Conservation (phyloP, 495 filamentous ascomycete species). For the Glonium stellatum region DNA sequence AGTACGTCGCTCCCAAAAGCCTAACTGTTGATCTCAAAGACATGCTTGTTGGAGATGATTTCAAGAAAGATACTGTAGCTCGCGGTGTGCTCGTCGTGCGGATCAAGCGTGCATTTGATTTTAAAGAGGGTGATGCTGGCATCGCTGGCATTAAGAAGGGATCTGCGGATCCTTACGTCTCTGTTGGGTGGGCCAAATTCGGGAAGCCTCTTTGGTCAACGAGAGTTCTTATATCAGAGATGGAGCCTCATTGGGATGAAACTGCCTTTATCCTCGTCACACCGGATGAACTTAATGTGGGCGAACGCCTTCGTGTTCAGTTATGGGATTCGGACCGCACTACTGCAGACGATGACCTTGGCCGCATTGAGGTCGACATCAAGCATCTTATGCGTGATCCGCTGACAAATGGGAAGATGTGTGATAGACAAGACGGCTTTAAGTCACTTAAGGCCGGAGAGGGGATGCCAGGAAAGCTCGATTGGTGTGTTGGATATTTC, state of each 20-base stretch:
- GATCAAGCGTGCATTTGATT: slow-evolving; percentile 55
- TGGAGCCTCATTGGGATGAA: slow-evolving; percentile 64
- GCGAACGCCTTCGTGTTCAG: slow-evolving; percentile 59
- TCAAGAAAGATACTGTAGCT: slow-evolving; percentile 62
- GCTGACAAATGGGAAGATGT: slow-evolving; percentile 48
- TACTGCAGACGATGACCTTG: slow-evolving; percentile 67
- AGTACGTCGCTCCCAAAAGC: slow-evolving; percentile 69
- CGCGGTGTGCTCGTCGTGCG: slow-evolving; percentile 58
- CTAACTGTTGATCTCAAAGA: slow-evolving; percentile 64
- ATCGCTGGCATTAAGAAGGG: slow-evolving; percentile 49
- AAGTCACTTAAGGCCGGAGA: slow-evolving; percentile 53
- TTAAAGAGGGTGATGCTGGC: slow-evolving; percentile 59
- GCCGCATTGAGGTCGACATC: slow-evolving; percentile 58
- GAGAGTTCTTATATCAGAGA: slow-evolving; percentile 54
- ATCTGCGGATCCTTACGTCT: slow-evolving; percentile 61
- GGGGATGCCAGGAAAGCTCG: slow-evolving; percentile 59
- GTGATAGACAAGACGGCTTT: slow-evolving; percentile 53
- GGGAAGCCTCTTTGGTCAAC: slow-evolving; percentile 60
- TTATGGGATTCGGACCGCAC: slow-evolving; percentile 66
- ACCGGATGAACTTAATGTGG: slow-evolving; percentile 62
- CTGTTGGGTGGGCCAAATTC: slow-evolving; percentile 68
- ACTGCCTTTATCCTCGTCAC: slow-evolving; percentile 57
- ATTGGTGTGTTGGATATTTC: slow-evolving; percentile 66
- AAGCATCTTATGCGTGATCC: slow-evolving; percentile 54
- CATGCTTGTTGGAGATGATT: slow-evolving; percentile 68